Percentiles rank a stretch among this genome's conserved stretches.
phyloP scores from a whole-genome alignment of 2,329 filamentous ascomycete genomes.

The Pestalotiopsis fici region DNA sequence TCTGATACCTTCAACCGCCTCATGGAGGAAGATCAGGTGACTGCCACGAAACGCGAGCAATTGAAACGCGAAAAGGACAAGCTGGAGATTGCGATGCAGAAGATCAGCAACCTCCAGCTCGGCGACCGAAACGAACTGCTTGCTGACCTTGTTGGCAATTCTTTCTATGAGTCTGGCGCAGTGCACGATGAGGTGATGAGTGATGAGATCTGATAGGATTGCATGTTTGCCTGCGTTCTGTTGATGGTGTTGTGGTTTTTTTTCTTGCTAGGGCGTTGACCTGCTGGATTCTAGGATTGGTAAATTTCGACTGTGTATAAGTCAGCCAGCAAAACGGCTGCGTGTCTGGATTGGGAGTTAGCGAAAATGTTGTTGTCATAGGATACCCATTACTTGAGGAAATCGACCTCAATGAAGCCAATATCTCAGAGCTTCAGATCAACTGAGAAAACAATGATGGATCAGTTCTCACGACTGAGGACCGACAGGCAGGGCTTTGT shows the following conservation, averaged over 20 bases:
- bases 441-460: too few relatives aligned
- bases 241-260: background rate
- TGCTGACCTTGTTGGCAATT: background rate
- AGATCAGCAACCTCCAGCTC: conserved; percentile 44
- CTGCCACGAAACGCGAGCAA: conserved; percentile 39
- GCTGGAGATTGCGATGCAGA: conserved; percentile 45
- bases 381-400: background rate
- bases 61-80: conserved; percentile 46
- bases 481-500: too few relatives aligned
- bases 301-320: background rate
- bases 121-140: background rate
- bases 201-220: background rate
- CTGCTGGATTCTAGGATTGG: background rate
- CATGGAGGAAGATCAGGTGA: conserved; percentile 50
- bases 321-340: background rate
- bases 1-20: conserved; percentile 37
- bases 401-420: background rate
- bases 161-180: background rate
- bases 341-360: background rate
- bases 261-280: background rate
- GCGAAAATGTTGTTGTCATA: background rate
- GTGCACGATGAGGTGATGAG: background rate
- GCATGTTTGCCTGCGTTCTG: background rate
- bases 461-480: too few relatives aligned
- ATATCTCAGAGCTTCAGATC: too few relatives aligned